phyloP scores from a whole-genome alignment of 371 early-diverging fungal genomes.

The Mortierella sp. region DNA sequence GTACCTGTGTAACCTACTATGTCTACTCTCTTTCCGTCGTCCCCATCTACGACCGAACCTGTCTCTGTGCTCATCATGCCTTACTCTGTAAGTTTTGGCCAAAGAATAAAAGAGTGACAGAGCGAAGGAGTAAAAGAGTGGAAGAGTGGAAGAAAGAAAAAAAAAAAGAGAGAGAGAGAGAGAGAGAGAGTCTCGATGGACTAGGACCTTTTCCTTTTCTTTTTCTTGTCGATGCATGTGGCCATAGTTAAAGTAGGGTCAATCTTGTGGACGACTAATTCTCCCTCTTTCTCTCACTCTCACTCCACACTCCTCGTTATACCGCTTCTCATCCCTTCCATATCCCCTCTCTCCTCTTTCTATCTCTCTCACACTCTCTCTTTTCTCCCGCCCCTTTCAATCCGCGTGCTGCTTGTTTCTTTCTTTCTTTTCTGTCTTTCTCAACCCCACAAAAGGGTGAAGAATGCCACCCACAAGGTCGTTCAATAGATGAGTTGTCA shows the following conservation, averaged over 20 bases:
- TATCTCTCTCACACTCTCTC: too few relatives aligned
- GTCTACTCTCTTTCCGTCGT: too few relatives aligned
- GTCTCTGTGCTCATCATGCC: too few relatives aligned
- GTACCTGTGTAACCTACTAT: too few relatives aligned
- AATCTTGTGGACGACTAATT: too few relatives aligned
- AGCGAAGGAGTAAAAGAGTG: neutral
- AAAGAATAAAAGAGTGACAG: neutral
- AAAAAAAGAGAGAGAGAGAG: neutral
- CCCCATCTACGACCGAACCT: too few relatives aligned
- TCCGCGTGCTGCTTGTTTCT: neutral
- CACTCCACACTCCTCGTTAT: neutral
- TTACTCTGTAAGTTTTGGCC: neutral
- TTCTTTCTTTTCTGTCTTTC: neutral
- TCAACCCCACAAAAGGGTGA: neutral
- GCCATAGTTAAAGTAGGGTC: neutral
- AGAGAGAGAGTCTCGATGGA: neutral
- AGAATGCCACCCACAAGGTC: neutral
- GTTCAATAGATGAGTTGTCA: neutral
- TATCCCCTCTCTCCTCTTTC: neutral
- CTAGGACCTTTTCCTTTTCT: neutral
- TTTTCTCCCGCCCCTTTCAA: neutral
- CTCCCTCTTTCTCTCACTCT: neutral
- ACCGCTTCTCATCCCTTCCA: neutral
- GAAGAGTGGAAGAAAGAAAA: neutral
- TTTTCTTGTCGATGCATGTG: neutral